A percentile compares a stretch with the other conserved stretches of the same genome.
Evolutionary conservation across 495 filamentous ascomycete genomes (phyloP).

Genomic region (Copromyces sp.): DNA sequence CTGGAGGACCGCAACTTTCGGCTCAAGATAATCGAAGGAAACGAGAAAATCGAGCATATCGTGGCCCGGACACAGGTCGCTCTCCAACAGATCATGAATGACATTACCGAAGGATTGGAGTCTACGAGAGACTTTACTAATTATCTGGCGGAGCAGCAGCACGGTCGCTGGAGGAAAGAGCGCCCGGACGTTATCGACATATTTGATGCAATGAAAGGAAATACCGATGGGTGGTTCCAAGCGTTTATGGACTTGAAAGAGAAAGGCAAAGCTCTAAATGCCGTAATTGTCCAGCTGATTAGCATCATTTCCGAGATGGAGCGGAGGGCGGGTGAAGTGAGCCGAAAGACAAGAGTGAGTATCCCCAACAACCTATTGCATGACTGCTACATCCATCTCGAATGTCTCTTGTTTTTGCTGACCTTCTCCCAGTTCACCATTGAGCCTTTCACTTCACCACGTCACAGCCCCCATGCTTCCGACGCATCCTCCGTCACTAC

Average conservation of each 20-base stretch:
- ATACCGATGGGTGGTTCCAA: conserved; percentile 75
- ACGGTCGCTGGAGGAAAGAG: conserved; percentile 44
- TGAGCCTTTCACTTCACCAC: conserved; percentile 13
- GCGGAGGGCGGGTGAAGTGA: conserved; percentile 60
- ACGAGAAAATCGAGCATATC: conserved; percentile 85
- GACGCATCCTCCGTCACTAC: conserved; percentile 17
- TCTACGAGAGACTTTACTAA: conserved; percentile 66
- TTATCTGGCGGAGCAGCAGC: conserved; percentile 57
- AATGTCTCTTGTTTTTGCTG: background rate
- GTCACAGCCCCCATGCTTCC: conserved; percentile 18
- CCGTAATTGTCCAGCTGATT: conserved; percentile 51
- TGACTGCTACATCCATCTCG: background rate
- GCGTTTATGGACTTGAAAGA: conserved; percentile 60
- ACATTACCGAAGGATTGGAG: conserved; percentile 66
- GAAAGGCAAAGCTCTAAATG: conserved; percentile 50
- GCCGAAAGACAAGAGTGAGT: conserved; percentile 49
- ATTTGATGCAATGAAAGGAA: conserved; percentile 71
- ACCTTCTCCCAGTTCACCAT: conserved; percentile 11
- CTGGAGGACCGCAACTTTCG: conserved; percentile 75
- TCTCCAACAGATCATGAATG: conserved; percentile 65
- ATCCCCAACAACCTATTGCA: background rate
- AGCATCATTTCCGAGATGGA: conserved; percentile 69
- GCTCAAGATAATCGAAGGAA: conserved; percentile 68
- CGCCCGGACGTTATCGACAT: conserved; percentile 49
- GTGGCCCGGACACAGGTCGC: conserved; percentile 63